These are phyloP conservation scores for Podospora anserina DNA, from an alignment of 495 filamentous ascomycete species.

Conservation along the genomic window DNA sequence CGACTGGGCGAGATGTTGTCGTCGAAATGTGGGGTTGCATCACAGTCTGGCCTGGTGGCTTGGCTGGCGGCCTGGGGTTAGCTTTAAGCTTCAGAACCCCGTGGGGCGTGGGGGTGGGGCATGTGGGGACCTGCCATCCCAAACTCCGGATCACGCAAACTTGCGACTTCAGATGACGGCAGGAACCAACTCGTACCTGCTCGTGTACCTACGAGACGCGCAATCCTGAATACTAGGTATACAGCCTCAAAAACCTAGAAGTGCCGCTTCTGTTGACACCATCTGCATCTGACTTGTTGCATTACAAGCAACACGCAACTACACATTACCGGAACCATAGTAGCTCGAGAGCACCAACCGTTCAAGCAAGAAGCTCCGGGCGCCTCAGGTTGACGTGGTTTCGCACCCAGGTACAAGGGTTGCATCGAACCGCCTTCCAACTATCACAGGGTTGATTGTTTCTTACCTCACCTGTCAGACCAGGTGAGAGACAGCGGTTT, in stretches of 20 bases:
- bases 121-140: neutral
- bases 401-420: neutral
- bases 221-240: neutral
- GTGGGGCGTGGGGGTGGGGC: slow-evolving; percentile 34
- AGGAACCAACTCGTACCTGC: neutral
- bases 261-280: neutral
- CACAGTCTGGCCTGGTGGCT: neutral
- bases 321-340: neutral
- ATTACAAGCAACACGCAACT: neutral
- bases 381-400: neutral
- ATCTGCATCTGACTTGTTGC: too few species aligned
- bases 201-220: neutral
- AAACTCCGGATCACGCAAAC: neutral
- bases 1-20: neutral
- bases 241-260: neutral
- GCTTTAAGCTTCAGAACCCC: slow-evolving; percentile 23
- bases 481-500: neutral
- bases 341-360: neutral
- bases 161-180: neutral
- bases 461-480: neutral
- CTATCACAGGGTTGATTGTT: slow-evolving; percentile 4
- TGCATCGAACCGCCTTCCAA: slow-evolving; percentile 1
- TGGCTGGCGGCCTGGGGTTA: neutral
- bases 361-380: neutral
- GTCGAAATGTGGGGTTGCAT: slow-evolving; percentile 14